Conservation (phyloP, 768 basidiomycete species). For the Agaricus blazei region DNA sequence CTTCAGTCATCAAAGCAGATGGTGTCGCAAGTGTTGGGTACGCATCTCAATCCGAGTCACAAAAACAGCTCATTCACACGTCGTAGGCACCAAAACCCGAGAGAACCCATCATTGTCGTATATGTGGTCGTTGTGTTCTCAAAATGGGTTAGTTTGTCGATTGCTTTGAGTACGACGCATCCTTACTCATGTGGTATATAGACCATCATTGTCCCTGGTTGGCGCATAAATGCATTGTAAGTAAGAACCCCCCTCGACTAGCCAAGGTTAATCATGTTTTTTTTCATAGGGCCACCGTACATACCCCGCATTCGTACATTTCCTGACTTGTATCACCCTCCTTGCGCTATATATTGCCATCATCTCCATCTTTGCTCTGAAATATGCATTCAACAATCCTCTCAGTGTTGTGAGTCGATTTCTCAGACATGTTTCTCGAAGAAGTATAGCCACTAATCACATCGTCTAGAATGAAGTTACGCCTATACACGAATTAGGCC, state of each 20-base stretch:
- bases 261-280: neutral
- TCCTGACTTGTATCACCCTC: slow-evolving; percentile 58
- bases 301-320: slow-evolving; percentile 80
- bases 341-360: slow-evolving; percentile 57
- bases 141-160: slow-evolving; percentile 65
- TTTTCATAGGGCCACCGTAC: slow-evolving; percentile 70
- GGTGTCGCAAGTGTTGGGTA: slow-evolving; percentile 78
- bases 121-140: slow-evolving; percentile 73
- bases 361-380: slow-evolving; percentile 49
- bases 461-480: slow-evolving; percentile 50
- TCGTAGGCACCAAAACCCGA: slow-evolving; percentile 66
- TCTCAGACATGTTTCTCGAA: neutral
- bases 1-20: slow-evolving; percentile 49
- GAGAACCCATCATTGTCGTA: slow-evolving; percentile 71
- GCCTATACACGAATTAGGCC: slow-evolving; percentile 65
- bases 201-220: slow-evolving; percentile 90
- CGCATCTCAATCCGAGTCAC: slow-evolving; percentile 11
- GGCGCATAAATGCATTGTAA: slow-evolving; percentile 69
- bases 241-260: slow-evolving; percentile 17
- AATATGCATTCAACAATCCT: slow-evolving; percentile 64
- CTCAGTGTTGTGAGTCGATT: slow-evolving; percentile 47
- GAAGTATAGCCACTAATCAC: neutral
- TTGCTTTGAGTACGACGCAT: neutral
- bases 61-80: neutral
- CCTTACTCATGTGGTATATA: slow-evolving; percentile 22